Evolutionary conservation across 169 alveolate genomes (phyloP).

Genomic region (Cryptosporidium muris): DNA sequence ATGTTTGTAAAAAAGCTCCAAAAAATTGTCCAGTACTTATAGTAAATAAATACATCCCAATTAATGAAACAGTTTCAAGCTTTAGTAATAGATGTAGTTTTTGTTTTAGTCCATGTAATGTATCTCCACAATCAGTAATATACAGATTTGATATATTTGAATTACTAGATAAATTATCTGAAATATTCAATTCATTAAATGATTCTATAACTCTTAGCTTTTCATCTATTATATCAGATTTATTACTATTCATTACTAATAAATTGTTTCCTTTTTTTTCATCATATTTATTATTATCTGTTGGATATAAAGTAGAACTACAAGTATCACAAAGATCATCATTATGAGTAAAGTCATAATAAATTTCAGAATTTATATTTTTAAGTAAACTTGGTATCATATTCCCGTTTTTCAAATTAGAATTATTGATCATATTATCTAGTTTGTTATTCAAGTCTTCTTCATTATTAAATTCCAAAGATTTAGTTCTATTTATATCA

Average conservation of each 20-base stretch:
- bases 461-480: not conserved
- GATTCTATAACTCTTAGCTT: not conserved
- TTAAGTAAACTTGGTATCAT: no score
- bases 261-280: not conserved
- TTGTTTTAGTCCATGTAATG: no score
- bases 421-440: no score
- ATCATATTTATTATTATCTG: not conserved
- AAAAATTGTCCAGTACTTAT: slow-evolving; percentile 59
- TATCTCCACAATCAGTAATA: no score
- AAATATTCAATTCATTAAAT: not conserved
- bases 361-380: no score
- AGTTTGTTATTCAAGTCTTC: not conserved
- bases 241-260: not conserved
- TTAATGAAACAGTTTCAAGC: slow-evolving; percentile 43
- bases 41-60: slow-evolving; percentile 42
- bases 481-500: not conserved
- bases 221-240: not conserved
- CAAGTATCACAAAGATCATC: no score
- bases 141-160: not conserved
- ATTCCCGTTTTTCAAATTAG: no score
- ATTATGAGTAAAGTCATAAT: no score
- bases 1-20: slow-evolving; percentile 61
- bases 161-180: not conserved
- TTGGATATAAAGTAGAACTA: not conserved
- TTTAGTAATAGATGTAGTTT: slow-evolving; percentile 3